Evolutionary conservation across 1,284 basidiomycete genomes (phyloP), one percentile per base, ranked within the genome.

Genomic region (Cutaneotrichosporon sp.): DNA sequence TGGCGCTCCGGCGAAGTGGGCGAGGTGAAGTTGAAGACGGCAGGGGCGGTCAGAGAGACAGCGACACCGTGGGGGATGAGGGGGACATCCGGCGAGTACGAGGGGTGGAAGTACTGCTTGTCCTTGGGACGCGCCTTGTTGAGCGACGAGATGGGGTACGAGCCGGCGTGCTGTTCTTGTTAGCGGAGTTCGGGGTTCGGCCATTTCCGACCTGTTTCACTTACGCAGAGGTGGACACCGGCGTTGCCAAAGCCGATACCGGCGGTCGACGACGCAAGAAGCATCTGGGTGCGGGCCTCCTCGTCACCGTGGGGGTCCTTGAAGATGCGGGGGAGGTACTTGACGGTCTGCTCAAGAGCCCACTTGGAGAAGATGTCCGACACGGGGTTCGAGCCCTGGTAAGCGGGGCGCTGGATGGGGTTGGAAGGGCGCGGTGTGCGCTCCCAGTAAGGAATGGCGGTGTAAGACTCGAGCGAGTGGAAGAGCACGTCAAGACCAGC

Each of bases 171-270:
- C 53, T 55, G 31, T 14, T 32, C 18, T 21, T 36, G 34, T 53
- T 14, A 32, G 51, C 51, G n/a, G 51, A 11, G 31, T 53, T 31
- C 51, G 51, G 30, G 14, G 4, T 53, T 53, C 30, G 51, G 51
- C 26, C 30, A 32, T 3, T 13, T n/a, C 31, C 18, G 42, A 18
- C 18, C 7, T n/a, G 42, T 46, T 18, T 46, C 30, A 55, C 53
- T 55, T 55, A 55, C 53, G 66, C 91, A 94, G 66, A 95, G 81
- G 79, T 95, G 92, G 6, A 97, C 93, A 36, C 94, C 94, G 3
- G 83, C 94, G 75, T 96, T 97, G 42, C 95, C 95, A 73, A 97
- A 97, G 0, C 94, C 94, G 65, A 97, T 96, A 56, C 94, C 95
- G 66, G 94, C 94, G 68, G 95, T 77, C n/a, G 76, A 78, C 21